Base-by-base conservation (phyloP, 805 yeast genomes). In the Suhomyces pyralidae region DNA sequence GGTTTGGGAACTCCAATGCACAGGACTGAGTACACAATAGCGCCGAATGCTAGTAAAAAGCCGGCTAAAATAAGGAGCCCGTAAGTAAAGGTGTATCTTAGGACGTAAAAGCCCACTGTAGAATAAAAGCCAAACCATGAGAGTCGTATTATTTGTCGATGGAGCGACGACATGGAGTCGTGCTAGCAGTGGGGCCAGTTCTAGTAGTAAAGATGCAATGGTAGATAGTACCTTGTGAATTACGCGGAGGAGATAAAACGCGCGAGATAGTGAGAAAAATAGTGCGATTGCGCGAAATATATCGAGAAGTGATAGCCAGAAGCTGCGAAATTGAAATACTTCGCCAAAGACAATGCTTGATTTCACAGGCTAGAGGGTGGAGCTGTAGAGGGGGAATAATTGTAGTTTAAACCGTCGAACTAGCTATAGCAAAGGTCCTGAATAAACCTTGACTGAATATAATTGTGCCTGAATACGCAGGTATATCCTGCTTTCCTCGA, bases 11-110 rank as follows among this genome's bases (percentile, higher is more conserved):
- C 49, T 8, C 38, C 45, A n/a, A 36, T 14, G 20, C 34, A 45
- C 30, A 50, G 20, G 2, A 45, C 49, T 10, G 14, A 42, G 32
- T 49, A 49, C 14, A 15, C 42, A 17, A 49, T 28, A 5, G 36
- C 44, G 10, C 26, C 19, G 15, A 25, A 10, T 6, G 49, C 42
- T 1, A 19, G 4, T 12, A 22, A 34, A 9, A 32, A 32, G 20
- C 43, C 49, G 30, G 36, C 7, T 12, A 19, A 14, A n/a, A 46
- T 9, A 19, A 54, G 45, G 9, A 46, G 14, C 58, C 58, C 52
- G 34, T 55, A 54, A 24, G 51, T 26, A 8, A 52, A 24, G 15
- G 59, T 54, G 40, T 50, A 50, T 25, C 54, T 22, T 6, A 56
- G 25, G 12, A 56, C 44, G 40, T 54, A 56, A 7, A 28, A 20